These are phyloP conservation scores for Chrysanthemum makinoi DNA, from an alignment of 129 eudicot species.

Conservation along the genomic window DNA sequence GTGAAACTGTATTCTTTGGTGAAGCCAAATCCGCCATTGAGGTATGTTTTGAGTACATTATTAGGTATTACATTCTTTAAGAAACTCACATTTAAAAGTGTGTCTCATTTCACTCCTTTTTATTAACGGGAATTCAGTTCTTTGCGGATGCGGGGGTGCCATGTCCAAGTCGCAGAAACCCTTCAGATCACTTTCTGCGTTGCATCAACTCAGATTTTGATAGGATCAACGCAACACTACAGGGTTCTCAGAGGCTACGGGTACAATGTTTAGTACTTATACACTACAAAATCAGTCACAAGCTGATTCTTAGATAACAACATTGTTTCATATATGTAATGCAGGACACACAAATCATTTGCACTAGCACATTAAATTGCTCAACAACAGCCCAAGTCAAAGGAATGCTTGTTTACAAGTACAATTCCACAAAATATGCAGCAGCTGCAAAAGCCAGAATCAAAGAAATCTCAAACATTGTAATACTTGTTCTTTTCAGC, in stretches of 20 bases:
- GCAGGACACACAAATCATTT: conserved; percentile 37
- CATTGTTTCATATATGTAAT: background rate
- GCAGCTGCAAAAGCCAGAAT: conserved; percentile 39
- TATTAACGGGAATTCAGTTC: conserved; percentile 29
- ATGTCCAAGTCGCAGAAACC: conserved; percentile 86
- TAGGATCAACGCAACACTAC: conserved; percentile 61
- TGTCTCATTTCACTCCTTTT: background rate
- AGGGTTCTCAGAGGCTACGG: conserved; percentile 54
- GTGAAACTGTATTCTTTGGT: conserved; percentile 79
- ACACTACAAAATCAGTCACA: background rate
- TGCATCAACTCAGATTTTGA: conserved; percentile 90
- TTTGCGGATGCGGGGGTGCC: conserved; percentile 49
- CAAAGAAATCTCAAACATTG: conserved; percentile 48
- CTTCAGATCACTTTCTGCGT: conserved; percentile 89
- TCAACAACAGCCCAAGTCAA: conserved; percentile 57
- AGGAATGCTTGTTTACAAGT: conserved; percentile 59
- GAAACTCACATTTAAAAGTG: background rate
- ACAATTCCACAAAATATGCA: conserved; percentile 49
- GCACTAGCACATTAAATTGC: conserved; percentile 29
- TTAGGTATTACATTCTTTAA: background rate
- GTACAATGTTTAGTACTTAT: conserved; percentile 27
- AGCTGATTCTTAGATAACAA: background rate
- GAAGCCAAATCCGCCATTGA: conserved; percentile 60
- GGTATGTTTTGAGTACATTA: conserved; percentile 36
- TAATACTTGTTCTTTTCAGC: conserved; percentile 22